Percentiles rank a stretch among this genome's conserved stretches.
Conservation (phyloP, 768 basidiomycete genomes). For the Amylocystis lapponica region DNA sequence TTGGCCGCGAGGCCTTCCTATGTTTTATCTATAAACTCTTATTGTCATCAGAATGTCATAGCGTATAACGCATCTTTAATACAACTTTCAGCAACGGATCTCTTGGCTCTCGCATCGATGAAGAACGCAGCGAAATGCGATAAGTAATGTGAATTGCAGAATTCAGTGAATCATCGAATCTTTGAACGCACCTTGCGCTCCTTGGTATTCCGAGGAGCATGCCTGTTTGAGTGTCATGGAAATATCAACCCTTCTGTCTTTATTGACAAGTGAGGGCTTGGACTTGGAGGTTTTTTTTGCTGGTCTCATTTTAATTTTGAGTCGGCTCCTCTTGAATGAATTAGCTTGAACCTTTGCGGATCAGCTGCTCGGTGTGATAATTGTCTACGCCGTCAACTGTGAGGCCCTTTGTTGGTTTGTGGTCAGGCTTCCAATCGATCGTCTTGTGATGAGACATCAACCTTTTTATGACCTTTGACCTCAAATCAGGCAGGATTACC, state of each 20-base stretch:
- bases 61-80: conserved; percentile 16
- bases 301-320: conserved; percentile 21
- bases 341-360: conserved; percentile 28
- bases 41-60: conserved; percentile 14
- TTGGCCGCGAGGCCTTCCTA: conserved; percentile 9
- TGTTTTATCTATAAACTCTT: conserved; percentile 14
- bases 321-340: conserved; percentile 41
- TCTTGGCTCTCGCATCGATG: conserved; percentile 76
- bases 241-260: conserved; percentile 39
- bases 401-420: conserved; percentile 22
- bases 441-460: conserved; percentile 22
- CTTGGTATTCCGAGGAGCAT: conserved; percentile 70
- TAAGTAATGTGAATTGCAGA: conserved; percentile 82
- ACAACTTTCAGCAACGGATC: conserved; percentile 26
- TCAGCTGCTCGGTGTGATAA: conserved; percentile 45
- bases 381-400: conserved; percentile 37
- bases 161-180: conserved; percentile 80
- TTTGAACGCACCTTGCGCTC: conserved; percentile 79
- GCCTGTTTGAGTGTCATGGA: conserved; percentile 73
- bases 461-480: conserved; percentile 45
- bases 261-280: conserved; percentile 30
- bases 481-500: conserved; percentile 82
- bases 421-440: conserved; percentile 19
- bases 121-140: conserved; percentile 78
- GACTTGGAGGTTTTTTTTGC: conserved; percentile 35